Evolutionary conservation across 805 yeast species (phyloP), one percentile per base, ranked within the genome.

Genomic region (Suhomyces sp.): DNA sequence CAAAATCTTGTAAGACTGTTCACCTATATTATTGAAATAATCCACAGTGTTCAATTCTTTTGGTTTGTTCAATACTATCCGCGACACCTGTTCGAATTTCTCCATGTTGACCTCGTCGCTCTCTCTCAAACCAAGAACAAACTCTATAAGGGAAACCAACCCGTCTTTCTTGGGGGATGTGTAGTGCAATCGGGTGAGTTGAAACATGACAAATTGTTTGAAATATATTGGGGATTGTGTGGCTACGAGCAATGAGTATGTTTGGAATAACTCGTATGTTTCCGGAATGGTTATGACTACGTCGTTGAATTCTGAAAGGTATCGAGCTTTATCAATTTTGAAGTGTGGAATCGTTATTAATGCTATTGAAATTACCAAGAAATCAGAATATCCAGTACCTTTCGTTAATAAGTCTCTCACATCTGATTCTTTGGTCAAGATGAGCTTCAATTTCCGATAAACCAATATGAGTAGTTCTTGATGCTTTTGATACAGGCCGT

Each of bases 91-190:
- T 18, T 77, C 78, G 31, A 86, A 67, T 44, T 79, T 83, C 20
- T 76, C 78, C n/a, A 79, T 58, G 43, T 79, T 80, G 10, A 88
- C 58, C 9, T 77, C 79, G 37, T 83, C 91, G 35, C 72, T 69
- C 26, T 87, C 95, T 38, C 96, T 66, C 17, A 85, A 65, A 0
- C 95, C 95, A 10, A 84, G 65, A 0, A 85, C 68, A 43, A 85
- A 78, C 56, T 91, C 97, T 19, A 88, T 69, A 32, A 91, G 58
- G 2, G 88, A 71, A 19, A 75, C 59, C 2, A 93, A 77, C 0
- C 98, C 97, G 49, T 83, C 81, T 1, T 58, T 39, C 15, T 48
- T 55, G 2, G 72, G 56, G 16, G 95, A 70, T 27, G 69, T 56
- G 14, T 76, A 53, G 1, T 84, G 83, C 18, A 87, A 57, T 3